Percentiles rank a stretch among this genome's conserved stretches.
Evolutionary conservation across 768 basidiomycete genomes (phyloP).

Genomic region (Termitomyces titanicus): DNA sequence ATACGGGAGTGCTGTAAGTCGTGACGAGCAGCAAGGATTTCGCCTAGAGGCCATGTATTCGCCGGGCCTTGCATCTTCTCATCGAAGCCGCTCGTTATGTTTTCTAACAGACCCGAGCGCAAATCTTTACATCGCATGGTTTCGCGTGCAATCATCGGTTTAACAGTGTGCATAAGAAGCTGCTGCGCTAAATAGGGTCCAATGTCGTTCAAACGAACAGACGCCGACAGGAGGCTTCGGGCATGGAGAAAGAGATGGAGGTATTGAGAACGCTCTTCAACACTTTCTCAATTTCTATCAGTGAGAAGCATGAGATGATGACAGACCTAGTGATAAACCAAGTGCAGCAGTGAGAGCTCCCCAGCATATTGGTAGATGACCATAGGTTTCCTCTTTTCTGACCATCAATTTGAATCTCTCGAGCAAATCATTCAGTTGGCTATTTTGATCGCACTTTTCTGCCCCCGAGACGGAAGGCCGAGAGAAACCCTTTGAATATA

Average conservation of each 20-base stretch:
- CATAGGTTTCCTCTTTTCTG: slow-evolving; percentile 60
- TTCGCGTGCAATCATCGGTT: slow-evolving; percentile 61
- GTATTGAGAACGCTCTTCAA: slow-evolving; percentile 66
- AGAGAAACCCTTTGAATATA: slow-evolving; percentile 81
- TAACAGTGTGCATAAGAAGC: slow-evolving; percentile 69
- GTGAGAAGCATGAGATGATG: slow-evolving; percentile 1
- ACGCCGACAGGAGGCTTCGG: slow-evolving; percentile 84
- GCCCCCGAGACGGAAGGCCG: slow-evolving; percentile 35
- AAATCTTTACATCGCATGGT: slow-evolving; percentile 40
- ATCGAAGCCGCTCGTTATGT: slow-evolving; percentile 29
- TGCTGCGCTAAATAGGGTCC: slow-evolving; percentile 95
- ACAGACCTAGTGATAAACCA: slow-evolving; percentile 63
- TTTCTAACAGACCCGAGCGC: slow-evolving; percentile 41
- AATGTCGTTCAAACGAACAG: slow-evolving; percentile 86
- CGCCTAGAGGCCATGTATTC: slow-evolving; percentile 95
- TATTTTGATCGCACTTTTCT: slow-evolving; percentile 21
- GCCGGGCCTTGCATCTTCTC: slow-evolving; percentile 57
- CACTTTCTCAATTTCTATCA: neutral
- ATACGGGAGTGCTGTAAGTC: slow-evolving; percentile 95
- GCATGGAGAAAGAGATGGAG: slow-evolving; percentile 94
- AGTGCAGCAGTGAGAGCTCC: slow-evolving; percentile 79
- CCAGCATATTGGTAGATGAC: slow-evolving; percentile 92
- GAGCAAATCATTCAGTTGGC: slow-evolving; percentile 39
- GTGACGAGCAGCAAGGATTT: slow-evolving; percentile 86
- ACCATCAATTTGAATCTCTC: slow-evolving; percentile 68